Evolutionary conservation across 805 yeast species (phyloP).

Genomic region (Candida schatavii): DNA sequence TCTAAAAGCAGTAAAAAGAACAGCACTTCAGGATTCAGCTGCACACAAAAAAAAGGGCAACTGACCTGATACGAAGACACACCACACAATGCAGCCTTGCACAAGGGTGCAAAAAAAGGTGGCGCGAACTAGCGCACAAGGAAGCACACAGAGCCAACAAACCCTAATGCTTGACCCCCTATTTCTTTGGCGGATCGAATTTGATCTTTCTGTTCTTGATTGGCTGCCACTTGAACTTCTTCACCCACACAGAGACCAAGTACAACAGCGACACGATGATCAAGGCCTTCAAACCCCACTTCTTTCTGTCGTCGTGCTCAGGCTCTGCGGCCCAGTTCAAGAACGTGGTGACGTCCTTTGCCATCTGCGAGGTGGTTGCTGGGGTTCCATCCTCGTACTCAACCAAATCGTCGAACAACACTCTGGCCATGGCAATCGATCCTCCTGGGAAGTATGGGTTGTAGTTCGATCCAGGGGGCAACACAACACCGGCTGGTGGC

Average conservation of each 20-base stretch:
- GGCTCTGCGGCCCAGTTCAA: conserved; percentile 99
- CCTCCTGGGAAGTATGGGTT: conserved; percentile 99
- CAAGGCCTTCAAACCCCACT: conserved; percentile 90
- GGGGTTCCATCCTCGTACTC: conserved; percentile 99
- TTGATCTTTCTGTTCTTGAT: conserved; percentile 92
- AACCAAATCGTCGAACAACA: conserved; percentile 92
- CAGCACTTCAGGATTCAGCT: no score
- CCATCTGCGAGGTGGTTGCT: conserved; percentile 98
- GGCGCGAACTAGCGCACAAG: no score
- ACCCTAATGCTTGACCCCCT: conserved; percentile 6
- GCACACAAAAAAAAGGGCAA: no score
- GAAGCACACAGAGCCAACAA: no score
- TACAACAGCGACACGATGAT: conserved; percentile 75
- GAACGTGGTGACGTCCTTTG: conserved; percentile 94
- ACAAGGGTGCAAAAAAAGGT: no score
- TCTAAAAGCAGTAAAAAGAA: no score
- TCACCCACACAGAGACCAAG: conserved; percentile 83
- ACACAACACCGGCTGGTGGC: conserved; percentile 93
- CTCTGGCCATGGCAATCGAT: conserved; percentile 98
- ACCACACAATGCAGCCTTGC: no score
- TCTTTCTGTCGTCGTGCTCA: conserved; percentile 97
- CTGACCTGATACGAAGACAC: no score
- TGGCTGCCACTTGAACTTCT: conserved; percentile 97
- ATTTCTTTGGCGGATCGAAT: conserved; percentile 86
- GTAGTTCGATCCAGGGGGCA: conserved; percentile 94